Conservation (phyloP, 192 early-diverging fungal genomes). For the Gamsiella multidivaricata region DNA sequence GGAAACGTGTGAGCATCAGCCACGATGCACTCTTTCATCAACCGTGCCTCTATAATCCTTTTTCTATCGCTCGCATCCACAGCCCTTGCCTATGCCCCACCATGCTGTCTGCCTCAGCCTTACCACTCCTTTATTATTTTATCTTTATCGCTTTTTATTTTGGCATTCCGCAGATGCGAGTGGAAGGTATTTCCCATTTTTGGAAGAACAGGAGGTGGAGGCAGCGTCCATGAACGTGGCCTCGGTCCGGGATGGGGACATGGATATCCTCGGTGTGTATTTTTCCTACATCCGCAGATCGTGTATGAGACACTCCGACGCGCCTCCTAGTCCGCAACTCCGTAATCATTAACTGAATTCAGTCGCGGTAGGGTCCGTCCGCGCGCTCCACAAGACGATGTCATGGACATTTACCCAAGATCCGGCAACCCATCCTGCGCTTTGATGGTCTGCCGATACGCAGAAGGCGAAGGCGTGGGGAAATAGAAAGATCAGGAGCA, state of each 20-base stretch:
- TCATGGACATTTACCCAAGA: not conserved
- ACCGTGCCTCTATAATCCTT: no score
- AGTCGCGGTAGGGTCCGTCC: not conserved
- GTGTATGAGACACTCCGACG: not conserved
- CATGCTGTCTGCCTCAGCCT: no score
- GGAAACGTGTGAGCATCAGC: no score
- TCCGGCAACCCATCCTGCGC: not conserved
- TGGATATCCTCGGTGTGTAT: not conserved
- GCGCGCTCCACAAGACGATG: not conserved
- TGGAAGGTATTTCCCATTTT: not conserved
- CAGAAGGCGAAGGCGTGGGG: constrained; percentile 1
- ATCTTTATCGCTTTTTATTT: no score
- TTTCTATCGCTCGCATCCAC: no score
- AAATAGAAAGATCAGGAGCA: not conserved
- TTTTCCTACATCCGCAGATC: not conserved
- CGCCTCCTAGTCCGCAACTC: not conserved
- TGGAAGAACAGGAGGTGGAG: not conserved
- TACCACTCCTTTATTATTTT: no score
- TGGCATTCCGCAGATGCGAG: no score
- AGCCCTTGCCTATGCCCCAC: no score
- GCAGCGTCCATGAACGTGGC: not conserved
- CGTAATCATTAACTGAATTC: not conserved
- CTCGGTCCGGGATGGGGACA: not conserved
- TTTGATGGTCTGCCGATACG: not conserved
- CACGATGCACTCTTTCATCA: no score